Conservation (phyloP, 2,329 filamentous ascomycete species). For the Arthroderma sp. region DNA sequence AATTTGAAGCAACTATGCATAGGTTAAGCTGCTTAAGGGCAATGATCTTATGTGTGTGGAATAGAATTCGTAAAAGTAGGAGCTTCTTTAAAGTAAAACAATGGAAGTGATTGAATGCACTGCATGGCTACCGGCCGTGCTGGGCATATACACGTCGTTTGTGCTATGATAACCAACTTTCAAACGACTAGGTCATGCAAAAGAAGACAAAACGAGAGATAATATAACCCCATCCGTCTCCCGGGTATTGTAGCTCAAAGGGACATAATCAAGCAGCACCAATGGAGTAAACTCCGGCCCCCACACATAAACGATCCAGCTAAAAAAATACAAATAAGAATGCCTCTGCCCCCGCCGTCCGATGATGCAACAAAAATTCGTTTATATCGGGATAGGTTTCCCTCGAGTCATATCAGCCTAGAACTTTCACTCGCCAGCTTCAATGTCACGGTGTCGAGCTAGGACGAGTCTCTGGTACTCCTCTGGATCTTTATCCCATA, state of each 20-base stretch:
- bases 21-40: too few relatives aligned
- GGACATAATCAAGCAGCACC: not conserved
- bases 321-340: not conserved
- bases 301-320: not conserved
- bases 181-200: not conserved
- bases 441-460: conserved; percentile 49
- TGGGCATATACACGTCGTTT: not conserved
- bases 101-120: not conserved
- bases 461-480: conserved; percentile 74
- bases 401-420: not conserved
- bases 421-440: conserved; percentile 32
- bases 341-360: not conserved
- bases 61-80: not conserved
- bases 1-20: too few relatives aligned
- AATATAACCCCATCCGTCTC: not conserved
- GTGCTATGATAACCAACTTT: not conserved
- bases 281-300: not conserved
- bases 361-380: not conserved
- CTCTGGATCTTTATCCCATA: conserved; percentile 80
- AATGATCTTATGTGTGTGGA: too few relatives aligned
- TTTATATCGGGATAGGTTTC: not conserved
- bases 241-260: not conserved
- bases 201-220: not conserved
- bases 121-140: not conserved
- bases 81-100: not conserved